Conservation (phyloP, 169 alveolate genomes). For the Plasmodium adleri region DNA sequence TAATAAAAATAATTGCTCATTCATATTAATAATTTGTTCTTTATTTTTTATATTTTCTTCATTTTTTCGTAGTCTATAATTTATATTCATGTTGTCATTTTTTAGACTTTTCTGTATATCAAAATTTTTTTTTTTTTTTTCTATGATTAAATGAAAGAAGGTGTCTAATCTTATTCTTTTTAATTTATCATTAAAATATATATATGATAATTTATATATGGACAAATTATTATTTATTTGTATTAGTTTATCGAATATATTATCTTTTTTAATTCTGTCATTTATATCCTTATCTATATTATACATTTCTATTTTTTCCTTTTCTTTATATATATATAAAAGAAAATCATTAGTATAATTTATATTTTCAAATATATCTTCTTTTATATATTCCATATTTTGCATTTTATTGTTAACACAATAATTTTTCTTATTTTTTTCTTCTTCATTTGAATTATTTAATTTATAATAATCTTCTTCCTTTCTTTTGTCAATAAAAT, state of each 20-base stretch:
- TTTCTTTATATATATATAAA: conserved; percentile 10
- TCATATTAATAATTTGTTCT: not conserved
- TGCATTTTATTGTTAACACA: not conserved
- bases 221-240: conserved; percentile 26
- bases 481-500: not conserved
- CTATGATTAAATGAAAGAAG: conserved; percentile 23
- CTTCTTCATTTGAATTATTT: not conserved
- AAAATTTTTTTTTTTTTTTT: not conserved
- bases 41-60: not conserved
- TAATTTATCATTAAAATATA: conserved; percentile 43
- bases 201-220: conserved; percentile 53
- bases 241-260: not conserved
- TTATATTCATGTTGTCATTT: not conserved
- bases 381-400: not conserved
- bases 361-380: not conserved
- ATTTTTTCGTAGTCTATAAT: not conserved
- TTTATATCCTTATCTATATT: conserved; percentile 42
- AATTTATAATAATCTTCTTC: not conserved
- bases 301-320: conserved; percentile 3
- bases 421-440: not conserved
- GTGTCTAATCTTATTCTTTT: conserved; percentile 52
- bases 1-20: conserved; percentile 40
- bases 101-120: not conserved
- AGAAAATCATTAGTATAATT: conserved; percentile 22
- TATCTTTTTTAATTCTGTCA: conserved; percentile 37